Base-by-base conservation (phyloP, 1,284 basidiomycete genomes). In the Ceratobasidium sp. region DNA sequence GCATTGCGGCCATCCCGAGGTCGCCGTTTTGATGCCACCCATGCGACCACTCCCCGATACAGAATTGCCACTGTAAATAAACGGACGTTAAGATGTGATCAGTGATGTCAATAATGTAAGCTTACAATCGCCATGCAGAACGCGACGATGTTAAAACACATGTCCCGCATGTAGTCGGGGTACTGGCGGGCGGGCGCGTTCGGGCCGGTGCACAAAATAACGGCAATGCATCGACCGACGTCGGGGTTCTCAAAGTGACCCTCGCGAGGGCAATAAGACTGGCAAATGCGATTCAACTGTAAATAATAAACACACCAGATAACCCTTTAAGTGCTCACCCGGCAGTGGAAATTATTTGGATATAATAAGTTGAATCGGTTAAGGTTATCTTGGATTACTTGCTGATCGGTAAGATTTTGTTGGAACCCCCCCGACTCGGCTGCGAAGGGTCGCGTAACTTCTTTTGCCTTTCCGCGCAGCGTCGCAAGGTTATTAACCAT, bases 41-140 rank as follows among this genome's bases (percentile, higher is more conserved):
- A 40, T 64, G 42, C 12, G 42, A 20, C 72, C 72, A 76, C 33
- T 76, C 72, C 49, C 66, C n/a, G n/a, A 76, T 76, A 39, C 72
- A 66, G n/a, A 56, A 56, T 26, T 56, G 53, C 53, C 53, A 56
- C 53, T 56, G n/a, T 33, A 33, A 33, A 33, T 33, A 33, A 33
- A 33, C 33, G 33, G 33, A 33, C 33, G 33, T 33, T 33, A 33
- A 33, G 33, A 33, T 33, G 33, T 33, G 33, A 33, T 33, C 33
- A 33, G 33, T 33, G 33, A 33, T 33, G 33, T 33, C 33, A 33
- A 33, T 33, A 18, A 26, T n/a, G 28, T n/a, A 70, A 44, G 3
- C 70, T 60, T 72, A 72, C 70, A 26, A 72, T 26, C 12, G 70
- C 33, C 2, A 72, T 20, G 3, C 26, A 55, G 39, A 72, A 72